Evolutionary conservation across 495 filamentous ascomycete genomes (phyloP), one percentile per base, ranked within the genome.

Genomic region (Xylaria bambusicola): DNA sequence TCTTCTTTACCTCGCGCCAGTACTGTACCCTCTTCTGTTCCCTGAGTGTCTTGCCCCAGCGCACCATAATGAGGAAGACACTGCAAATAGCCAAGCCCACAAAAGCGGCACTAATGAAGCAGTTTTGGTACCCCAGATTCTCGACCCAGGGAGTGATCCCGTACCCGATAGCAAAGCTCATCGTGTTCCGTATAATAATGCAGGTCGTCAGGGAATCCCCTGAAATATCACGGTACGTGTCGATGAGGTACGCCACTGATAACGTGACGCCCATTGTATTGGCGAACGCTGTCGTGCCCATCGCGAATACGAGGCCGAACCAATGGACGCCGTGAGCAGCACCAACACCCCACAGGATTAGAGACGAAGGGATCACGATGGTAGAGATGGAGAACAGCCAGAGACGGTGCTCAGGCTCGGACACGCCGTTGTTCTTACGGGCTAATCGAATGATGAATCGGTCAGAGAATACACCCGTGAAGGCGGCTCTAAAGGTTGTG

Each of bases 311-410:
- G 3, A 85, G 73, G 3, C 85, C 86, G 52, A 86, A 84, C 83
- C 84, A 85, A 51, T 84, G 83, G 3, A 86, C 69, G 6, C 76
- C 63, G 47, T 84, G 81, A 0, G 85, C 85, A 7, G 85, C 84
- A 10, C 86, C 86, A 5, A 88, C 84, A n/a, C 87, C 86, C 85
- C 85, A 90, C 0, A 89, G 78, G 5, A 89, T 75, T 0, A 88
- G 68, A 0, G 83, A 82, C 0, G 70, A 72, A 0, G 86, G 86
- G 3, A 87, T 77, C 9, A 84, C 69, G 24, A 88, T 20, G 0
- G 85, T 57, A 29, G 80, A 82, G 6, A 79, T 68, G 0, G 71
- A 42, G 62, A 88, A 87, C 1, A 86, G 80, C 84, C 85, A 89
- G 2, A 88, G 75, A 15, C 84, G 80, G 48, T 84, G 76, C 63